Base-by-base conservation (phyloP, 1,284 basidiomycete species). In the Sanghuangporus baumii region DNA sequence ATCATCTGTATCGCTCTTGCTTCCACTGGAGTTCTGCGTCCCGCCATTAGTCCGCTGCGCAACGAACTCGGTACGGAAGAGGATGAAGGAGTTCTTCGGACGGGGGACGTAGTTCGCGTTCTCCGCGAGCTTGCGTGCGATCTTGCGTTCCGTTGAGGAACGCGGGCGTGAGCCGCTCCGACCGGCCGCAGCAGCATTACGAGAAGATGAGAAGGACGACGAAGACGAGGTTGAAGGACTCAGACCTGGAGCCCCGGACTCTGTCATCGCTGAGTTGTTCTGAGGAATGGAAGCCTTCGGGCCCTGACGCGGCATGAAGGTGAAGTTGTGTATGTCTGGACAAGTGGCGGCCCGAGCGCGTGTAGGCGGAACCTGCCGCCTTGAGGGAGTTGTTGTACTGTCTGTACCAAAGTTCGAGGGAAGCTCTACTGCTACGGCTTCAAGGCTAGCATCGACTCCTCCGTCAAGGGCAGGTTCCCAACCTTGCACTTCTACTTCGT, bases 51-150 rank as follows among this genome's bases (percentile, higher is more conserved):
- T 67, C 67, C 56, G 55, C 26, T 59, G 60, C 72, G 73, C 54
- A 80, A 81, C 78, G 68, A 86, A 93, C 68, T 92, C 85, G 67
- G 88, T 88, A 34, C 93, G 86, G 74, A 93, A 96, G 66, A 95
- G 83, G 72, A 96, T 94, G 76, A 94, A 96, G 34, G 91, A 85
- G 71, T 96, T 96, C 6, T 88, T 83, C 1, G 94, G 93, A 8
- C 93, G 86, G 51, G 91, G 89, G 64, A 93, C 84, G 79, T 90
- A 91, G 26, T 78, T 78, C 0, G 87, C 79, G 67, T 86, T 20
- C 64, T 73, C 8, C 72, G 74, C 65, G 62, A 75, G 7, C 36
- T 77, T 8, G 31, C 70, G 23, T 69, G 74, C 62, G 20, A 63
- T 55, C 51, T 63, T 63, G 31, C 62, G 62, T 31, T 63, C 57